Conservation (phyloP, 768 basidiomycete species). For the Termitomyces eurrhizus region DNA sequence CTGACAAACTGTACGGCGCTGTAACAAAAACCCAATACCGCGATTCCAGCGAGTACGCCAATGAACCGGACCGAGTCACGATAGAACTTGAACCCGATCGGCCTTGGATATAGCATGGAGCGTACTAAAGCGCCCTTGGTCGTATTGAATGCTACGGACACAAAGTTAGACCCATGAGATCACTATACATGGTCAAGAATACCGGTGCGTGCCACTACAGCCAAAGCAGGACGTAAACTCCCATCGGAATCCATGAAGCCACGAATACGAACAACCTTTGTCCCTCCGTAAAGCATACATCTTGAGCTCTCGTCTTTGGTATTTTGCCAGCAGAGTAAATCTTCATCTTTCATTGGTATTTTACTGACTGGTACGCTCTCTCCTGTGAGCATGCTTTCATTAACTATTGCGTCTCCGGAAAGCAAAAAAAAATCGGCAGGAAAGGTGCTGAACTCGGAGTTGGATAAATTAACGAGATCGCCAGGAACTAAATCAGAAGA, state of each 20-base stretch:
- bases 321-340: slow-evolving; percentile 66
- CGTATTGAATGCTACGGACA: slow-evolving; percentile 76
- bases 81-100: slow-evolving; percentile 99
- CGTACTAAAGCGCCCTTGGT: slow-evolving; percentile 95
- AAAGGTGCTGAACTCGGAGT: slow-evolving; percentile 64
- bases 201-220: slow-evolving; percentile 86
- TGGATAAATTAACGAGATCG: slow-evolving; percentile 87
- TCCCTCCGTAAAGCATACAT: slow-evolving; percentile 87
- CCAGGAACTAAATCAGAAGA: slow-evolving; percentile 86
- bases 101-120: slow-evolving; percentile 98
- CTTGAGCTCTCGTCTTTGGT: slow-evolving; percentile 71
- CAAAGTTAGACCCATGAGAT: neutral
- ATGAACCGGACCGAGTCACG: slow-evolving; percentile 90
- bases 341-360: slow-evolving; percentile 75
- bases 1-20: slow-evolving; percentile 90
- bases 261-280: slow-evolving; percentile 84
- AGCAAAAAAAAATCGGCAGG: slow-evolving; percentile 92
- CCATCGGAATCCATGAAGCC: slow-evolving; percentile 52
- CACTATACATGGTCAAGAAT: slow-evolving; percentile 11
- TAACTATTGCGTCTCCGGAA: slow-evolving; percentile 95
- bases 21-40: slow-evolving; percentile 84
- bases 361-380: slow-evolving; percentile 98
- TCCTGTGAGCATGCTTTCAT: slow-evolving; percentile 99
- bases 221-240: slow-evolving; percentile 62
- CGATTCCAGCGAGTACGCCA: slow-evolving; percentile 85